Evolutionary conservation across 257 asterid genomes (phyloP), one percentile per base, ranked within the genome.

Genomic region (Jacaranda mimosifolia): DNA sequence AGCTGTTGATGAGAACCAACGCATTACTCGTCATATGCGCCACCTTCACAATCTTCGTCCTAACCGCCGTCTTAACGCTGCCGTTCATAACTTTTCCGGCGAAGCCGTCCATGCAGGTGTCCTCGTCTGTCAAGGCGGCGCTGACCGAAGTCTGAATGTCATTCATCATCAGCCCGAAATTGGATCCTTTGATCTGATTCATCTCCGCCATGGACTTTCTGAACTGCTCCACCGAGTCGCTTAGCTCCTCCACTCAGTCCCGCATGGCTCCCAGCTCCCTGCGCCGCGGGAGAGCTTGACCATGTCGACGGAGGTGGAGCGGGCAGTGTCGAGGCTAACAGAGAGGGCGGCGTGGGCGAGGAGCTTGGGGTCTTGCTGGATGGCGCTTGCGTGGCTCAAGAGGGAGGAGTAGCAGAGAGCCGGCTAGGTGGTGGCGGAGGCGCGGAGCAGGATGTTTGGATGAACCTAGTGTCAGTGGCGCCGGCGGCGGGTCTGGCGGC

Each of bases 101-200:
- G 55, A 91, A 92, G 14, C 96, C 97, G 0, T 91, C 96, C 55
- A 76, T 86, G 80, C 97, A 92, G 0, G 97, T 89, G 55, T 88
- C 93, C 14, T 87, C 94, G 19, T 93, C 88, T 0, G 97, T 93
- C 89, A 93, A 73, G 67, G 97, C 97, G 40, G 94, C 94, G 80
- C 98, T 93, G 0, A 93, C 93, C 98, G 97, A 93, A 0, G 97
- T 93, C 74, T 89, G 91, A 6, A 88, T 65, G 32, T 93, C 85
- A 46, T 76, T 86, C 85, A 89, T 85, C 14, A 63, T 57, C 65
- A 75, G 3, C 53, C 12, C 86, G 63, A 85, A 89, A 14, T 89
- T 73, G 1, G 83, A 15, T 3, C 86, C 89, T 32, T 55, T 78
- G 2, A 89, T 52, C 11, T 77, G 76, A 2, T 63, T 40, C 92